These are phyloP conservation scores for Sungouiella blattae DNA, from an alignment of 805 yeast genomes.

Conservation along the genomic window DNA sequence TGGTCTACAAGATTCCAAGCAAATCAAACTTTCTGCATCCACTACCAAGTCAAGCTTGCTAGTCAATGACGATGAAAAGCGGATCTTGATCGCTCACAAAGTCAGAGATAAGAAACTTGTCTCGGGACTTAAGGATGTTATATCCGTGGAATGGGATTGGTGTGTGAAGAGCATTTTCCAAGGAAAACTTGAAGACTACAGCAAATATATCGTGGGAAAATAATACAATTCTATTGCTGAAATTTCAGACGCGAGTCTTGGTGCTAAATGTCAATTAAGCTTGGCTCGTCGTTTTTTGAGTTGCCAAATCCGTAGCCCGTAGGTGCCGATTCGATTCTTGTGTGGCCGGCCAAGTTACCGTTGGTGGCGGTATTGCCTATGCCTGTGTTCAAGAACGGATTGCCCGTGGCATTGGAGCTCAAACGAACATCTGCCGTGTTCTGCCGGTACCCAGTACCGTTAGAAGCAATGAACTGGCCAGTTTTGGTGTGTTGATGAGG, in stretches of 20 bases:
- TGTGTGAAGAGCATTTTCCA: conserved; percentile 54
- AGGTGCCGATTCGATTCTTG: conserved; percentile 66
- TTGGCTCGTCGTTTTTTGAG: conserved; percentile 49
- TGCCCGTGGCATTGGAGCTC: conserved; percentile 42
- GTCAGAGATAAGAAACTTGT: conserved; percentile 27
- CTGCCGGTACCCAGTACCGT: conserved; percentile 77
- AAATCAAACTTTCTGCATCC: conserved; percentile 20
- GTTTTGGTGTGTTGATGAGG: conserved; percentile 92
- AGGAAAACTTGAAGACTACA: conserved; percentile 5
- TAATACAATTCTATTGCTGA: too few relatives aligned
- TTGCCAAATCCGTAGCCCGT: conserved; percentile 97
- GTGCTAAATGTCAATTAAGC: conserved; percentile 42
- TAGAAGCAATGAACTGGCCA: conserved; percentile 76
- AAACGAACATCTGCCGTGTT: conserved; percentile 29
- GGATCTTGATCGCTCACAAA: conserved; percentile 29
- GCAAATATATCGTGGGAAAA: conserved; percentile 1
- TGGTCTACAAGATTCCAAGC: conserved; percentile 39
- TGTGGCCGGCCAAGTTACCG: conserved; percentile 30
- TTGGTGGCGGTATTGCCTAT: conserved; percentile 32
- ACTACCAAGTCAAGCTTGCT: conserved; percentile 15
- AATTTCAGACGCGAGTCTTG: too few relatives aligned
- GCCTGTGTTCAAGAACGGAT: conserved; percentile 65
- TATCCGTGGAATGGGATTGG: conserved; percentile 62
- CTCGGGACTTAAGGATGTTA: conserved; percentile 17
- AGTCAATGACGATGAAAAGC: conserved; percentile 11